phyloP scores from a whole-genome alignment of 2,329 filamentous ascomycete species.

The Colletotrichum simmondsii region DNA sequence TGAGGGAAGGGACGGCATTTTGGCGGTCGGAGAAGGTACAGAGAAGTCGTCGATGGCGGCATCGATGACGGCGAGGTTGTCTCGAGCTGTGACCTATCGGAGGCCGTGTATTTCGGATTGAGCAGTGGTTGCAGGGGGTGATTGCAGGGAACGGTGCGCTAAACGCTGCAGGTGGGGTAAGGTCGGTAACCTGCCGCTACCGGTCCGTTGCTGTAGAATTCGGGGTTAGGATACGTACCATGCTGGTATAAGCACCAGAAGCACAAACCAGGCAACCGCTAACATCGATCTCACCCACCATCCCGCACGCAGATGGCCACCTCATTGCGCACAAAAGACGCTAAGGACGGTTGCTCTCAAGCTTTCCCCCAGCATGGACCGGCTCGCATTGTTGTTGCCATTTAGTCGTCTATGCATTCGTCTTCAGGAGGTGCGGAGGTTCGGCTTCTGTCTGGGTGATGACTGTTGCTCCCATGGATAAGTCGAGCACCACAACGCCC shows the following conservation, averaged over 20 bases:
- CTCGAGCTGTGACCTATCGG: conserved; percentile 31
- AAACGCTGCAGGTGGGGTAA: neutral
- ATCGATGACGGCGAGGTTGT: conserved; percentile 32
- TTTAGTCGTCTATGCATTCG: neutral
- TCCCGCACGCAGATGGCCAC: neutral
- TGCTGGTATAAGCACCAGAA: neutral
- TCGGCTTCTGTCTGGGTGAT: conserved; percentile 3
- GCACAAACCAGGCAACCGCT: neutral
- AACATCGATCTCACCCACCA: neutral
- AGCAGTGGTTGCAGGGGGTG: conserved; percentile 2
- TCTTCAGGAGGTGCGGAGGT: conserved; percentile 4
- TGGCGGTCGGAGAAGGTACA: neutral
- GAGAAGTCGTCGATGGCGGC: conserved; percentile 26
- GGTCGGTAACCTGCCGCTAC: neutral
- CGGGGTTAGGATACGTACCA: neutral
- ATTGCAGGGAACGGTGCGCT: conserved; percentile 11
- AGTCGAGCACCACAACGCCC: neutral
- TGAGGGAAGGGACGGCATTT: neutral
- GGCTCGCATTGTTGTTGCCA: neutral
- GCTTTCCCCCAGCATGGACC: neutral
- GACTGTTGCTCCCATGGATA: conserved; percentile 14
- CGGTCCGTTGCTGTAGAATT: neutral
- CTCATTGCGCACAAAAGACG: neutral
- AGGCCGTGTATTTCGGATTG: conserved; percentile 28
- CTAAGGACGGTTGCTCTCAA: neutral